Percentiles rank a stretch among this genome's conserved stretches.
Evolutionary conservation across 2,329 filamentous ascomycete genomes (phyloP).

Genomic region (Colletotrichum sp.): DNA sequence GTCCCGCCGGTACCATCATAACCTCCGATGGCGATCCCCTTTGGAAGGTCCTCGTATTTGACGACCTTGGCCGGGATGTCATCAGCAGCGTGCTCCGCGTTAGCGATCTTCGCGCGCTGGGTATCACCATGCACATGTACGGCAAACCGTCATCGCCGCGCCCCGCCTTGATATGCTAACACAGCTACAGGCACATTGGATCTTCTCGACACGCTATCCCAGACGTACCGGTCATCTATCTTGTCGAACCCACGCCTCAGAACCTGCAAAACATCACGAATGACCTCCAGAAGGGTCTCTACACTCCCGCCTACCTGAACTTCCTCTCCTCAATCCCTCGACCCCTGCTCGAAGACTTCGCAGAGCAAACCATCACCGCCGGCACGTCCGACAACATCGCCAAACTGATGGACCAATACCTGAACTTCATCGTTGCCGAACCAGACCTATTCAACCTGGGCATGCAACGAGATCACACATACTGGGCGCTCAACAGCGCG

Average conservation of each 20-base stretch:
- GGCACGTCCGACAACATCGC: constrained; percentile 89
- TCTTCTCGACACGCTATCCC: constrained; percentile 87
- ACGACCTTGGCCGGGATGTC: constrained; percentile 88
- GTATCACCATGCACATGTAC: constrained; percentile 96
- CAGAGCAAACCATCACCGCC: constrained; percentile 81
- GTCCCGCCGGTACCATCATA: constrained; percentile 78
- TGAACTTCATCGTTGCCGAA: constrained; percentile 96
- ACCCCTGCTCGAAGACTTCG: constrained; percentile 92
- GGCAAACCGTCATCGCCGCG: constrained; percentile 19
- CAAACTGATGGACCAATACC: constrained; percentile 93
- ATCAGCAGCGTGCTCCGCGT: constrained; percentile 96
- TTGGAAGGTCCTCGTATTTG: constrained; percentile 98
- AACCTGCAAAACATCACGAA: constrained; percentile 85
- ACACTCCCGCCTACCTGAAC: constrained; percentile 94
- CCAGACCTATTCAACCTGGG: constrained; percentile 94
- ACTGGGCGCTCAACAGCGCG: constrained; percentile 95
- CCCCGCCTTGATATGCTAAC: constrained; percentile 25
- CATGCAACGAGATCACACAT: constrained; percentile 81
- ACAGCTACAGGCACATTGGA: constrained; percentile 71
- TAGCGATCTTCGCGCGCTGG: constrained; percentile 89
- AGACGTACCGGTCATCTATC: constrained; percentile 94
- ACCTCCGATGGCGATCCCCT: constrained; percentile 90
- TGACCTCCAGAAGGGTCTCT: constrained; percentile 86
- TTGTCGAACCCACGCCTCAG: constrained; percentile 84
- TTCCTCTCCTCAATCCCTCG: constrained; percentile 93